Base-by-base conservation (phyloP, 768 basidiomycete species). In the Cubamyces sp. region DNA sequence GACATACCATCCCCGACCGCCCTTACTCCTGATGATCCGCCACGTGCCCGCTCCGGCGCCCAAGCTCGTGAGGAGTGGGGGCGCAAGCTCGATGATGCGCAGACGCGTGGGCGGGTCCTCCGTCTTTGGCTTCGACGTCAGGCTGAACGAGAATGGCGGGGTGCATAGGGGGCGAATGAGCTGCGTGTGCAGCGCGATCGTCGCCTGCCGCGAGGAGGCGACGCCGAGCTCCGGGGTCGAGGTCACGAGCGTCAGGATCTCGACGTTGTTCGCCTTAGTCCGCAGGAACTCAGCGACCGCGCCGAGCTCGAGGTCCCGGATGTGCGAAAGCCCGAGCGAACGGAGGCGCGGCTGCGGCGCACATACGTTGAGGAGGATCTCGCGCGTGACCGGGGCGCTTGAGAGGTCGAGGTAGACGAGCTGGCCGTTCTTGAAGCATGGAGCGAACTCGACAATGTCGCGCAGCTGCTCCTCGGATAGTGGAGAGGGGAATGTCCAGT, bases 1-100 rank as follows among this genome's bases (percentile, higher is more conserved):
- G 53, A 96, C 93, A 70, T 94, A 97, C 95, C 96, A 98, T 3
- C 94, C 95, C 23, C 96, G 78, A 1, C 94, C 90, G 8, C 96
- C 96, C 73, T 97, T 97, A 70, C 92, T 94, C 61, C 86, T 81
- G n/a, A 98, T 81, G 62, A 91, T 89, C 54, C 89, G 83, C 96
- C 96, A 99, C 30, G 90, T 78, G 5, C 88, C 91, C 0, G 87
- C 92, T 4, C 93, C 94, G 1, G 82, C 83, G 7, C 92, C 92
- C 2, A 96, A 79, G 5, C 83, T 83, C 49, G 84, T 79, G 5
- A 98, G 81, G 66, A 92, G 81, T 21, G 82, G 78, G 16, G 86
- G 82, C 30, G 90, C 86, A 15, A 98, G 77, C 75, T 99, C 96
- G 56, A 99, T 83, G 28, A 97, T 92, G 19, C 96, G 86, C 26